Percentiles rank a stretch among this genome's conserved stretches.
Conservation (phyloP, 768 basidiomycete species). For the Tylopilus rubrobrunneus region DNA sequence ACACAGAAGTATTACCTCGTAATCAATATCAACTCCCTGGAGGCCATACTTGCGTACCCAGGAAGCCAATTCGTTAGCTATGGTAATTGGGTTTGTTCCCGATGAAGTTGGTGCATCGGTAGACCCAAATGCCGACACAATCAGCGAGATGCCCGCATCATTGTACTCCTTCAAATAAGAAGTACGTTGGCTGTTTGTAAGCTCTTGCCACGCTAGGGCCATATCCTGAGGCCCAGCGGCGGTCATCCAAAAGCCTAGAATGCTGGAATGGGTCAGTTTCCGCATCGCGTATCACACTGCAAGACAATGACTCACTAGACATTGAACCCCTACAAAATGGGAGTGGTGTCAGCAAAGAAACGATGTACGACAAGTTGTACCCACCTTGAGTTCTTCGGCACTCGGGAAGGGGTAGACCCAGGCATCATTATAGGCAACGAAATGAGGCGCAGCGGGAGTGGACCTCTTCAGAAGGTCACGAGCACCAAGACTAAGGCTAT, state of each 20-base stretch:
- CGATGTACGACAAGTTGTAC: neutral
- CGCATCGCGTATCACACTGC: neutral
- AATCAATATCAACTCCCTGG: constrained; percentile 53
- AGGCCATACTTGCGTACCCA: constrained; percentile 44
- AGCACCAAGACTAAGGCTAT: constrained; percentile 14
- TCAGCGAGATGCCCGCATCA: constrained; percentile 51
- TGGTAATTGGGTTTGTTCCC: constrained; percentile 33
- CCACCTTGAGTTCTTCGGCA: constrained; percentile 40
- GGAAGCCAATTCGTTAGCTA: constrained; percentile 39
- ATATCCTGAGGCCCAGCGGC: constrained; percentile 41
- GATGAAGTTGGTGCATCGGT: constrained; percentile 35
- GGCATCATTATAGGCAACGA: constrained; percentile 36
- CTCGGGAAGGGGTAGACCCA: constrained; percentile 43
- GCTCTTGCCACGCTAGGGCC: constrained; percentile 40
- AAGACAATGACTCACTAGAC: constrained; percentile 27
- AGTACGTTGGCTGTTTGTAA: constrained; percentile 35
- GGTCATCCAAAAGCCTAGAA: constrained; percentile 39
- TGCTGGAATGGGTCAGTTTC: constrained; percentile 15
- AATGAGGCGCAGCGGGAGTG: constrained; percentile 46
- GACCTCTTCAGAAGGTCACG: constrained; percentile 15
- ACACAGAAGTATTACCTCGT: constrained; percentile 32
- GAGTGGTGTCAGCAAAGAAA: neutral
- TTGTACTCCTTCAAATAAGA: constrained; percentile 44
- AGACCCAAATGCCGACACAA: constrained; percentile 51
- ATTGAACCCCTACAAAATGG: constrained; percentile 27